Conservation (phyloP, 495 filamentous ascomycete genomes). For the Neurospora cerealis region DNA sequence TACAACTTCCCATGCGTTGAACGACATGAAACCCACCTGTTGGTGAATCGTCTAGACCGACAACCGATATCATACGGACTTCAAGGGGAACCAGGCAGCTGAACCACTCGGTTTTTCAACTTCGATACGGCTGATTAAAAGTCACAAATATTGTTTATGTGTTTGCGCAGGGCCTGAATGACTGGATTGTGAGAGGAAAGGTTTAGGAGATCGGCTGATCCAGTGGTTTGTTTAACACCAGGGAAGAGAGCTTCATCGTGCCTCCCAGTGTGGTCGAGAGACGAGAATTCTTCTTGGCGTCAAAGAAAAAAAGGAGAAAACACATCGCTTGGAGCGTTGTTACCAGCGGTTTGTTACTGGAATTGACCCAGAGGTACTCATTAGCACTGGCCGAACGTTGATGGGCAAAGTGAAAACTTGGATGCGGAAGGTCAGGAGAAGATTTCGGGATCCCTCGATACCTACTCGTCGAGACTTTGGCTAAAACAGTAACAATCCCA, state of each 20-base stretch:
- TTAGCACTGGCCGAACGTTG: neutral
- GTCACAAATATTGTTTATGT: neutral
- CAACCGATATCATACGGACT: neutral
- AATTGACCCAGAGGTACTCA: neutral
- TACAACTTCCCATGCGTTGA: neutral
- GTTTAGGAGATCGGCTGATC: neutral
- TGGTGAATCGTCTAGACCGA: neutral
- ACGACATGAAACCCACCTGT: neutral
- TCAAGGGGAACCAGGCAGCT: neutral
- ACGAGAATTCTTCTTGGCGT: neutral
- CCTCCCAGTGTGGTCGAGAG: too few species aligned
- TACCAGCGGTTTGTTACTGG: neutral
- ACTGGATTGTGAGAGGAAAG: neutral
- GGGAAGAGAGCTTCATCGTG: neutral
- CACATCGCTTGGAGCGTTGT: neutral
- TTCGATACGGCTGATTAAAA: neutral
- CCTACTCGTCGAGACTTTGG: neutral
- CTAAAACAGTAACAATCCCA: neutral
- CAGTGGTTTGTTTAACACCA: neutral
- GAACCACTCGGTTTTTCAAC: neutral
- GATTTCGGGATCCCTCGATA: neutral
- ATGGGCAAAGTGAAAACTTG: neutral
- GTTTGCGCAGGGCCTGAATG: neutral
- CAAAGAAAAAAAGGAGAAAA: neutral
- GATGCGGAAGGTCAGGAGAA: neutral